phyloP scores from a whole-genome alignment of 2,329 filamentous ascomycete genomes.

The Chaetomium strumarium region DNA sequence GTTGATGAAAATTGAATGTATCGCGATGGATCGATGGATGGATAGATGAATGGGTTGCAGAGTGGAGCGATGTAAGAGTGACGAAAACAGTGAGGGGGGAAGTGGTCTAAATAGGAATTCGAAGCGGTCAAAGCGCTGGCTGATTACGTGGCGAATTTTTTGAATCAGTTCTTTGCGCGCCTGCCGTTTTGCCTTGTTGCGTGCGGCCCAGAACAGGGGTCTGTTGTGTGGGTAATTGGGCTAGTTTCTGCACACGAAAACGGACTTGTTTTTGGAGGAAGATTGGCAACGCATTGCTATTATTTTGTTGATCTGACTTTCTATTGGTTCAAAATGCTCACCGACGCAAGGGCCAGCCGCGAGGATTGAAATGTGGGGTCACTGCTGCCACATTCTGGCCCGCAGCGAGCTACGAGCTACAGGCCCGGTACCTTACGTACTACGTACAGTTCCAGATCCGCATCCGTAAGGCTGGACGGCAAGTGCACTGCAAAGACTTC shows the following conservation, averaged over 20 bases:
- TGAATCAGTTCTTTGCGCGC: slow-evolving; percentile 22
- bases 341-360: slow-evolving; percentile 19
- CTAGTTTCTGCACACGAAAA: slow-evolving; percentile 24
- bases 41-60: slow-evolving; percentile 31
- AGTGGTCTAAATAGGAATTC: slow-evolving; percentile 34
- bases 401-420: too few species aligned
- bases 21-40: slow-evolving; percentile 27
- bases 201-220: slow-evolving; percentile 24
- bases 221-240: slow-evolving; percentile 25
- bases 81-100: slow-evolving; percentile 40
- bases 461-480: slow-evolving; percentile 9
- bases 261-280: slow-evolving; percentile 21
- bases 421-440: slow-evolving; percentile 9
- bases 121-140: slow-evolving; percentile 27
- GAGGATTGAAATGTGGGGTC: slow-evolving; percentile 13
- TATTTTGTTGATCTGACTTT: slow-evolving; percentile 18
- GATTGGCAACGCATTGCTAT: slow-evolving; percentile 18
- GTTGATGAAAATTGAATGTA: slow-evolving; percentile 25
- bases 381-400: slow-evolving; percentile 16
- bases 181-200: slow-evolving; percentile 24
- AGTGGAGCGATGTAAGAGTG: slow-evolving; percentile 33
- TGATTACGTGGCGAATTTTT: slow-evolving; percentile 29
- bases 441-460: slow-evolving; percentile 10
- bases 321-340: slow-evolving; percentile 27
- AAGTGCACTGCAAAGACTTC: neutral